phyloP scores from a whole-genome alignment of 2,329 filamentous ascomycete species.

The Pseudogymnoascus sp. region DNA sequence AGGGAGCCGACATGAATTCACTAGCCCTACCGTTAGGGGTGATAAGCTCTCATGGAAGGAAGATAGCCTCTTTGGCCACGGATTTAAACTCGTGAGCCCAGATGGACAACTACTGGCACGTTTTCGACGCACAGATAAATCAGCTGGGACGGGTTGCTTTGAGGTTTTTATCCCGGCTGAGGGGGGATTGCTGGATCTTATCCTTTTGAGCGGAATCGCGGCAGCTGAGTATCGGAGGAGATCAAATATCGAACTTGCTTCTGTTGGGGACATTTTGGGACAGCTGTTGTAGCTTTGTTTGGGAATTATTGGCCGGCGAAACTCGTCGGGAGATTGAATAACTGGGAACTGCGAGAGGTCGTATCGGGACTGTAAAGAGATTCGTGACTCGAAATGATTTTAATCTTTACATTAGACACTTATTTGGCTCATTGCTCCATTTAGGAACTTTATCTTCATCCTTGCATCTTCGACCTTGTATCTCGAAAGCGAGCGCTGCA shows the following conservation, averaged over 20 bases:
- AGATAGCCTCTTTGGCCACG: not conserved
- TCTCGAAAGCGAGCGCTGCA: not conserved
- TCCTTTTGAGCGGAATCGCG: not conserved
- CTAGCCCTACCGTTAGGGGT: not conserved
- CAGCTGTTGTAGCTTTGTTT: not conserved
- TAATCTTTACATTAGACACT: too few relatives aligned
- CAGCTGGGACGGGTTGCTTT: not conserved
- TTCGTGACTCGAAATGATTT: too few relatives aligned
- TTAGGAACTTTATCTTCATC: not conserved
- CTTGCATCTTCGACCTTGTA: not conserved
- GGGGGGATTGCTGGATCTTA: not conserved
- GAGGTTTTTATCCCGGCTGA: conserved; percentile 1
- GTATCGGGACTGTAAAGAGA: too few relatives aligned
- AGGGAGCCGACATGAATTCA: not conserved
- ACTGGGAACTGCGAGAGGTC: not conserved
- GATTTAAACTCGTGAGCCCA: not conserved
- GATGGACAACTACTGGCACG: not conserved
- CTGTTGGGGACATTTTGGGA: not conserved
- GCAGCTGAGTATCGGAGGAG: conserved; percentile 4
- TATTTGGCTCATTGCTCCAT: not conserved
- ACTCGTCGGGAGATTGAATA: not conserved
- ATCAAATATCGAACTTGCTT: not conserved
- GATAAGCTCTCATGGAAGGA: conserved; percentile 1
- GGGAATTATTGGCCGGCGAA: not conserved
- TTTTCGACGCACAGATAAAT: not conserved